These are phyloP conservation scores for Sicyos edulis DNA, from an alignment of 306 rosid genomes.

Conservation along the genomic window DNA sequence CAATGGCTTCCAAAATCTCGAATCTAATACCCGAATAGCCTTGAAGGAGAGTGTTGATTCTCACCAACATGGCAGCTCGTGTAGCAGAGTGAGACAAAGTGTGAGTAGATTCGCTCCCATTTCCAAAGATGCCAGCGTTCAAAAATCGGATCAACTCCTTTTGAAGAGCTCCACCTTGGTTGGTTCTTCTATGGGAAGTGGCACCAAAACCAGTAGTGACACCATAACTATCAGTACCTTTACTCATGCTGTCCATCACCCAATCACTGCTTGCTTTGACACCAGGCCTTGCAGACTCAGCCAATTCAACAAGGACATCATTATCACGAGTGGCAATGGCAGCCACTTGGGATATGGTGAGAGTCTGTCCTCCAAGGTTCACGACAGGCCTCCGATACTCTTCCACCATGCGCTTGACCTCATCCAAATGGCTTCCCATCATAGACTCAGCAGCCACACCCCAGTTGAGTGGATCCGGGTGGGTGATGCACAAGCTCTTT, in stretches of 20 bases:
- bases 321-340: slow-evolving; percentile 45
- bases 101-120: slow-evolving; percentile 49
- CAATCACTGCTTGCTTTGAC: too few species aligned
- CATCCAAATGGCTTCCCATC: slow-evolving; percentile 62
- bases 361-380: too few species aligned
- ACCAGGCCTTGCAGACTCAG: slow-evolving; percentile 30
- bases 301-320: slow-evolving; percentile 47
- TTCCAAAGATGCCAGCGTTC: slow-evolving; percentile 82
- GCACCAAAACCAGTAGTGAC: slow-evolving; percentile 53
- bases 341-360: slow-evolving; percentile 30
- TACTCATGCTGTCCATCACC: not conserved
- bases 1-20: too few species aligned
- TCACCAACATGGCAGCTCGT: too few species aligned
- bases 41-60: too few species aligned
- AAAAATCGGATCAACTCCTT: slow-evolving; percentile 46
- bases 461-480: slow-evolving; percentile 61
- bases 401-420: slow-evolving; percentile 55
- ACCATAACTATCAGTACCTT: not conserved
- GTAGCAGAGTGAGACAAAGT: too few species aligned
- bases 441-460: slow-evolving; percentile 47
- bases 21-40: too few species aligned
- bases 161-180: slow-evolving; percentile 54
- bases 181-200: slow-evolving; percentile 47
- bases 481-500: slow-evolving; percentile 25
- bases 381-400: slow-evolving; percentile 35